Conservation (phyloP, 2,329 filamentous ascomycete genomes). For the Ceratocystis destructans region DNA sequence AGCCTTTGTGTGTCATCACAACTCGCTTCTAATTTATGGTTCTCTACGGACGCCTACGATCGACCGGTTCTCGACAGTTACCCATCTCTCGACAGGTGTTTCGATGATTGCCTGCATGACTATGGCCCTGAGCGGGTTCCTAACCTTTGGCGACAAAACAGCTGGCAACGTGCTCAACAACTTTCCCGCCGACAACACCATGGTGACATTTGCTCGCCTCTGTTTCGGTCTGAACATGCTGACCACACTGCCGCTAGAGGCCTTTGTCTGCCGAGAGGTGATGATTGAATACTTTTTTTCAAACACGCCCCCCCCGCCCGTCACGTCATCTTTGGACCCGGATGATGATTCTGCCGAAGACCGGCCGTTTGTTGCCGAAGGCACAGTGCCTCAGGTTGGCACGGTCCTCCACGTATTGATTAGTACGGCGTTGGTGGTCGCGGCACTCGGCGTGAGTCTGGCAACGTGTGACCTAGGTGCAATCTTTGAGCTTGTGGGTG, state of each 20-base stretch:
- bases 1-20: conserved; percentile 70
- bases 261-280: conserved; percentile 93
- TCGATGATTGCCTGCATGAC: conserved; percentile 84
- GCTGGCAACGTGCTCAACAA: conserved; percentile 97
- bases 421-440: conserved; percentile 67
- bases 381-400: conserved; percentile 24
- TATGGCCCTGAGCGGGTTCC: conserved; percentile 79
- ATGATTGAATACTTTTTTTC: conserved; percentile 75
- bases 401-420: conserved; percentile 74
- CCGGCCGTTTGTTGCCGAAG: conserved; percentile 17
- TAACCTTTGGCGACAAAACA: conserved; percentile 85
- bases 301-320: conserved; percentile 10
- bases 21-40: conserved; percentile 93
- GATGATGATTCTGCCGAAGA: conserved; percentile 12
- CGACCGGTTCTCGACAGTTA: conserved; percentile 84
- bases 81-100: conserved; percentile 80
- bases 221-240: conserved; percentile 99
- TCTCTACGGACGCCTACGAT: conserved; percentile 88
- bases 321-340: not conserved
- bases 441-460: conserved; percentile 63
- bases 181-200: conserved; percentile 75
- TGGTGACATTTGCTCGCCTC: conserved; percentile 88
- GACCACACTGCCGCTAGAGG: conserved; percentile 88
- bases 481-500: conserved; percentile 91
- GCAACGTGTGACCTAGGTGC: conserved; percentile 85